Evolutionary conservation across 805 yeast genomes (phyloP).

Genomic region (Pichia nanzhaoensis): DNA sequence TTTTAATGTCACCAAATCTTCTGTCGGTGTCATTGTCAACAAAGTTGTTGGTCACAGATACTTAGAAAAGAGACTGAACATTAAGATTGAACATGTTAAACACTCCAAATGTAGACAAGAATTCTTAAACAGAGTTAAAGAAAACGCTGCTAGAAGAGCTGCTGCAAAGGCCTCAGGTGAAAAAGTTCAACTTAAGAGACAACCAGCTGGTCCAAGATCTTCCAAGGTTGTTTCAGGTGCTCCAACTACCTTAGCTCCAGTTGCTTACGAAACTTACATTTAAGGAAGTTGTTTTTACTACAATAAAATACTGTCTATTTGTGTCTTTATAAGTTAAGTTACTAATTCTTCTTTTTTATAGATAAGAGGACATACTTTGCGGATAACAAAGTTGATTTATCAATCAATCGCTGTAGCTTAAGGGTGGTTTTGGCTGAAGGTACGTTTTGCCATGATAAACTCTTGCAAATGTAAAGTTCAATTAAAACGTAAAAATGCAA

Average conservation of each 20-base stretch:
- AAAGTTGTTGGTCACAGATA: slow-evolving; percentile 99
- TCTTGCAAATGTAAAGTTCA: too few species aligned
- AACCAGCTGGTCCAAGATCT: slow-evolving; percentile 96
- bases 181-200: slow-evolving; percentile 91
- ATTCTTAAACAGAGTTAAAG: slow-evolving; percentile 96
- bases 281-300: slow-evolving; percentile 35
- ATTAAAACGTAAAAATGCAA: too few species aligned
- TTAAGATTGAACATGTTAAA: slow-evolving; percentile 97
- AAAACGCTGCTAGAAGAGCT: slow-evolving; percentile 85
- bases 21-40: slow-evolving; percentile 98
- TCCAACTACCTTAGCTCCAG: slow-evolving; percentile 98
- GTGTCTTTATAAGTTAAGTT: slow-evolving; percentile 9
- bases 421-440: too few species aligned
- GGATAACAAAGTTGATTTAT: slow-evolving; percentile 1
- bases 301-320: background rate
- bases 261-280: slow-evolving; percentile 99
- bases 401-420: too few species aligned
- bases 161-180: slow-evolving; percentile 96
- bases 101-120: slow-evolving; percentile 99
- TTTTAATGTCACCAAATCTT: slow-evolving; percentile 96
- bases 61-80: slow-evolving; percentile 97
- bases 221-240: slow-evolving; percentile 78
- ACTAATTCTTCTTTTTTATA: slow-evolving; percentile 8
- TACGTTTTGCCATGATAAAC: too few species aligned
- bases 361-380: slow-evolving; percentile 9